Conservation (phyloP, 1,284 basidiomycete genomes). For the Fomitopsis pinicola region DNA sequence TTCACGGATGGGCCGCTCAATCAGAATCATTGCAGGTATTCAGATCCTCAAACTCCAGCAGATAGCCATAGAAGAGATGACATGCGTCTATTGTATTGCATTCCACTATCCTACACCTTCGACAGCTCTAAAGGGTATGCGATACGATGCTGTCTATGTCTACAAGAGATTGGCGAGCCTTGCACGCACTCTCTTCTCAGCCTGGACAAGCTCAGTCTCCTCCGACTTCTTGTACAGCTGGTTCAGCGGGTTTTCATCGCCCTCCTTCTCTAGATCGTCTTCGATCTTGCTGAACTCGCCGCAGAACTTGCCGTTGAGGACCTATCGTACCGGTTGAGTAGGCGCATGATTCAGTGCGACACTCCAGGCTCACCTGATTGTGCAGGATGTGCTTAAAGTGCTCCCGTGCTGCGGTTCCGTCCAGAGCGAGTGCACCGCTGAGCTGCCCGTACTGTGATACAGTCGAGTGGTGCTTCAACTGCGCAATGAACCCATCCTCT, state of each 20-base stretch:
- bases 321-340: constrained; percentile 25
- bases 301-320: constrained; percentile 59
- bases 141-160: background rate
- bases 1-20: too few relatives aligned
- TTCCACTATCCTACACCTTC: background rate
- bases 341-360: background rate
- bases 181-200: constrained; percentile 53
- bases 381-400: constrained; percentile 59
- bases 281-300: constrained; percentile 53
- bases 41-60: too few relatives aligned
- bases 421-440: constrained; percentile 51
- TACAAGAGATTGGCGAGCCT: constrained; percentile 42
- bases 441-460: constrained; percentile 64
- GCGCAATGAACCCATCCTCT: constrained; percentile 56
- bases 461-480: constrained; percentile 59
- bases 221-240: constrained; percentile 48
- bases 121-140: background rate
- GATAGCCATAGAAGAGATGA: too few relatives aligned
- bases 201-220: constrained; percentile 50
- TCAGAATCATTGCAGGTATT: too few relatives aligned
- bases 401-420: constrained; percentile 41
- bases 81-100: background rate
- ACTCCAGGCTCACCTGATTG: constrained; percentile 38
- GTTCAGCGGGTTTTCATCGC: constrained; percentile 51
- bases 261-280: constrained; percentile 55